Evolutionary conservation across 1,284 basidiomycete species (phyloP).

Genomic region (Wallemia ichthyophaga): DNA sequence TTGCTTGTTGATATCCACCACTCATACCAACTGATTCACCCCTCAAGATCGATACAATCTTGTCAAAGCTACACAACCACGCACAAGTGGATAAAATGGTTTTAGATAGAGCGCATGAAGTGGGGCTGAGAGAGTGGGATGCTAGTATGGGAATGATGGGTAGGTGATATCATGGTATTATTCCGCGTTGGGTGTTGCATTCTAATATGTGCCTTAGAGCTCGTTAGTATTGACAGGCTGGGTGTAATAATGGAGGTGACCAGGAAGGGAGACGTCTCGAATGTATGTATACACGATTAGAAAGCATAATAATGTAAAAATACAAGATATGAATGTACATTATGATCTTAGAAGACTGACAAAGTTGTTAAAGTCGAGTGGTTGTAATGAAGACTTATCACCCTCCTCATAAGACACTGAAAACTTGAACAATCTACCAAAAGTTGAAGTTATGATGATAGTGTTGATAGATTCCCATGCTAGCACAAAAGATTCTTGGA

Average conservation of each 20-base stretch:
- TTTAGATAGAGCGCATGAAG: not conserved
- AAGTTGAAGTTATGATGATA: not conserved
- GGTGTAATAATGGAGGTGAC: not conserved
- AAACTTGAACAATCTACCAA: not conserved
- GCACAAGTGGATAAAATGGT: not conserved
- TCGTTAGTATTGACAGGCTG: not conserved
- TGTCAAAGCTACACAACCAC: not conserved
- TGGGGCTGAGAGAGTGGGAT: not conserved
- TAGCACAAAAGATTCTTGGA: not conserved
- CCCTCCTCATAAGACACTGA: not conserved
- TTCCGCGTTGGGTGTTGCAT: not conserved
- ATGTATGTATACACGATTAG: not conserved
- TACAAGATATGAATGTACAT: not conserved
- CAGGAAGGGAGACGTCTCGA: not conserved
- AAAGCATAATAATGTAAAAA: not conserved
- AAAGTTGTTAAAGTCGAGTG: not conserved
- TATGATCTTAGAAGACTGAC: not conserved
- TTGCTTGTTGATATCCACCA: too few relatives aligned
- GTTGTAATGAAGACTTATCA: not conserved
- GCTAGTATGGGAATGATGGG: not conserved
- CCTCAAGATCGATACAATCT: not conserved
- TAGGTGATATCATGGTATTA: not conserved
- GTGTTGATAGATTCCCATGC: not conserved
- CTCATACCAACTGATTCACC: too few relatives aligned
- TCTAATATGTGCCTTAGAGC: not conserved